Conservation (phyloP, 1,284 basidiomycete genomes). For the Boletellus deceptivus region DNA sequence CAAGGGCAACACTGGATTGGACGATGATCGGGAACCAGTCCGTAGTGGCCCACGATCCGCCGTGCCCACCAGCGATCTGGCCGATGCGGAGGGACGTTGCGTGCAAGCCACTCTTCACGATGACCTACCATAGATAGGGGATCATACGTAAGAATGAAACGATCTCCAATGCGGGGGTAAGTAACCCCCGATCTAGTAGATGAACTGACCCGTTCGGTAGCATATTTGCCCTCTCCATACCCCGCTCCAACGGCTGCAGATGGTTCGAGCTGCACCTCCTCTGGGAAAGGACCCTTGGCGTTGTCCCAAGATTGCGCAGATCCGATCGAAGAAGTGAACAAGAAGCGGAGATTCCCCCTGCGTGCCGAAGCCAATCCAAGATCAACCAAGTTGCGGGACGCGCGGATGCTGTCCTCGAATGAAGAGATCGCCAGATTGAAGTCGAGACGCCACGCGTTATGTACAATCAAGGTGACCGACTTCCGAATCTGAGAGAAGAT, state of each 20-base stretch:
- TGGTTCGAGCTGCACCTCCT: constrained; percentile 26
- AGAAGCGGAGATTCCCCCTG: constrained; percentile 25
- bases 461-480: constrained; percentile 27
- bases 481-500: constrained; percentile 11
- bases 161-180: too few relatives aligned
- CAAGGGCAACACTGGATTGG: constrained; percentile 26
- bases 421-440: constrained; percentile 26
- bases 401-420: constrained; percentile 22
- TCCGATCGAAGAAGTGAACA: constrained; percentile 36
- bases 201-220: constrained; percentile 32
- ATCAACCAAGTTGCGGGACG: constrained; percentile 24
- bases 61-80: constrained; percentile 31
- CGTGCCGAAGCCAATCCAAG: constrained; percentile 13
- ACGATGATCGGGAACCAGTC: constrained; percentile 37
- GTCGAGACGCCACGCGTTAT: constrained; percentile 31
- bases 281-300: constrained; percentile 35
- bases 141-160: neutral
- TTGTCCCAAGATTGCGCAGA: constrained; percentile 37
- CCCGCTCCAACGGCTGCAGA: constrained; percentile 28
- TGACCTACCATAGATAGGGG: constrained; percentile 13
- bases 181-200: too few relatives aligned
- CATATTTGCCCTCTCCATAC: constrained; percentile 38
- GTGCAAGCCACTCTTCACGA: constrained; percentile 24
- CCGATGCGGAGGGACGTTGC: constrained; percentile 32
- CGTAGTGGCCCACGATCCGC: constrained; percentile 31